Base-by-base conservation (phyloP, 495 filamentous ascomycete genomes). In the Trichoderma reesei region DNA sequence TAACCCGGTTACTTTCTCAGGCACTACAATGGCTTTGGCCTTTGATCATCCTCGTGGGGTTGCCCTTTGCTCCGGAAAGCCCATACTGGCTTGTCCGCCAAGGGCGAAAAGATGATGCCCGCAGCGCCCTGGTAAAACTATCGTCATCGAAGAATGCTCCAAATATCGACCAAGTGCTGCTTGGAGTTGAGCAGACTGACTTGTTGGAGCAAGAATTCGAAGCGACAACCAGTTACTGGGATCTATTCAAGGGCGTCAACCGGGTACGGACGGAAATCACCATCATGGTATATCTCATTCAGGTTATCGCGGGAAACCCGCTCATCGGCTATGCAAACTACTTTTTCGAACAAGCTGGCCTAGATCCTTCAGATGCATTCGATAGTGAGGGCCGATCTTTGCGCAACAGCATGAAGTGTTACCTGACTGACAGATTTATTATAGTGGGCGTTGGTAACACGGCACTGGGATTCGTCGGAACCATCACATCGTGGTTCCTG, bases 11-110 rank as follows among this genome's bases (percentile, higher is more conserved):
- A 26, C 26, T 26, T 26, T 1, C 26, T 26, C 26, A 80, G 83
- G 5, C 78, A n/a, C 46, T 88, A 41, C 85, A 89, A 70, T 90
- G 87, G 87, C 79, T 88, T 71, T 89, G 86, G 81, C 83, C 82
- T 0, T 64, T 83, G 38, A 80, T 85, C 0, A 75, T 90, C n/a
- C 72, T 85, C 60, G 78, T 87, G 66, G 85, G 79, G 37, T 82
- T 86, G 26, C 76, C 72, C 46, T 78, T 89, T 39, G 86, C 87
- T 1, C 89, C 89, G 0, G 89, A 92, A 71, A 88, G 84, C 0
- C 89, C 89, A 0, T 91, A 88, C 84, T 91, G 88, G 88, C 78
- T 89, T 41, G 82, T 91, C 41, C 81, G 87, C 9, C 81, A 83
- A 60, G 79, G 79, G 14, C 73, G 78, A 13, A 76, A 77, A 37